These are phyloP conservation scores for Deuterostichococcus epilithicus DNA, from an alignment of 139 green algal genomes.

Conservation along the genomic window DNA sequence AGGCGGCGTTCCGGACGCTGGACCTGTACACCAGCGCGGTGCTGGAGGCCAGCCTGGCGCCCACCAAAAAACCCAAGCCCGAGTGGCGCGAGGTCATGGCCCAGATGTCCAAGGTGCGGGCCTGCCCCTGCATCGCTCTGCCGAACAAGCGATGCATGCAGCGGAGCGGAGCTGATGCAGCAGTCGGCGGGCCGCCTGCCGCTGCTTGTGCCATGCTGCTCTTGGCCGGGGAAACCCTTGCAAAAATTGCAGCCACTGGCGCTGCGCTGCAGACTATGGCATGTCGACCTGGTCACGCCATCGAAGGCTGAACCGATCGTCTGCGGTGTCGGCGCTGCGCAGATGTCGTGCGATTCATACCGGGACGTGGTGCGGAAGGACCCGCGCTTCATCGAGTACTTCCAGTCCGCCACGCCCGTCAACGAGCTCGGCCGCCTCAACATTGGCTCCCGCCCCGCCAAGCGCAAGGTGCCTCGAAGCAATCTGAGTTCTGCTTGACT, in stretches of 20 bases:
- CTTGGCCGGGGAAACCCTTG: too few relatives aligned
- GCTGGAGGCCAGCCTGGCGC: conserved; percentile 74
- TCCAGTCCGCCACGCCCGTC: conserved; percentile 86
- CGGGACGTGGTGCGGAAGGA: conserved; percentile 48
- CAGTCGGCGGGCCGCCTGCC: too few relatives aligned
- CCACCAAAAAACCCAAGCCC: conserved; percentile 34
- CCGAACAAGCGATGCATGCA: neutral
- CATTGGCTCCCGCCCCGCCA: conserved; percentile 83
- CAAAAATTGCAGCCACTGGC: too few relatives aligned
- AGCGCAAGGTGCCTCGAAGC: conserved; percentile 10
- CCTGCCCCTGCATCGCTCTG: neutral
- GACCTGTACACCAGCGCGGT: conserved; percentile 87
- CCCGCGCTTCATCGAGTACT: conserved; percentile 87
- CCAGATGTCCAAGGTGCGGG: conserved; percentile 53
- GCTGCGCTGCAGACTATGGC: neutral
- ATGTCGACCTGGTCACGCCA: conserved; percentile 7
- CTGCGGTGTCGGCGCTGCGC: conserved; percentile 27
- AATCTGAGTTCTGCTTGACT: neutral
- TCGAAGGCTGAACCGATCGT: neutral
- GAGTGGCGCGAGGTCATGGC: conserved; percentile 78
- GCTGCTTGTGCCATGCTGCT: neutral
- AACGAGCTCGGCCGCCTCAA: conserved; percentile 95
- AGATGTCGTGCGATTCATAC: conserved; percentile 64
- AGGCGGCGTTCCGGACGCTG: conserved; percentile 62
- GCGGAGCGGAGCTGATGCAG: neutral